These are phyloP conservation scores for Suhomyces xylopsoci DNA, from an alignment of 805 yeast species.

Conservation along the genomic window DNA sequence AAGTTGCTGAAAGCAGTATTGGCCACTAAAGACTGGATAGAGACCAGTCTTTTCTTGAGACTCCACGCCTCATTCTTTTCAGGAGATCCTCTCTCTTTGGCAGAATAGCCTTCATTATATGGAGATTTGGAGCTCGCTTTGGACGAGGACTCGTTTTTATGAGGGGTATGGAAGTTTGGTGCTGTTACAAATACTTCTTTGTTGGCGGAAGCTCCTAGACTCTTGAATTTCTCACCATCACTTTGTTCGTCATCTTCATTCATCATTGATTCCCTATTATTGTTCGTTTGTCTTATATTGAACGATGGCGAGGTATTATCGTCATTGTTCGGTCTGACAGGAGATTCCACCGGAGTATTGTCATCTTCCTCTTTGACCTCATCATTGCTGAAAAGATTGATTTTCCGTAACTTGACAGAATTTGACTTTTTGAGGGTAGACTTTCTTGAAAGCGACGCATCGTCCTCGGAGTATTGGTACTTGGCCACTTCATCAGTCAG, in stretches of 20 bases:
- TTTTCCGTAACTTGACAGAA: constrained; percentile 40
- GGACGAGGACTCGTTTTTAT: neutral
- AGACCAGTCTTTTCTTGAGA: constrained; percentile 14
- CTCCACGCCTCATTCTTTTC: constrained; percentile 4
- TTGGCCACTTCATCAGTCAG: constrained; percentile 20
- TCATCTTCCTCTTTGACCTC: constrained; percentile 6
- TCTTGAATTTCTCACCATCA: constrained; percentile 14
- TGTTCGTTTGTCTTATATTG: constrained; percentile 10
- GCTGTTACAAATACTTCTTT: constrained; percentile 26
- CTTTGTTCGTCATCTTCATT: constrained; percentile 9
- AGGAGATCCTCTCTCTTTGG: constrained; percentile 8
- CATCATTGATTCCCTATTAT: constrained; percentile 13
- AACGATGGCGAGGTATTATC: constrained; percentile 15
- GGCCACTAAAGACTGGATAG: constrained; percentile 26
- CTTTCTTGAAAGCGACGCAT: constrained; percentile 32
- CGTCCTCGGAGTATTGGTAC: constrained; percentile 30
- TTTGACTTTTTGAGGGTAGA: constrained; percentile 38
- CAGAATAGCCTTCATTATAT: neutral
- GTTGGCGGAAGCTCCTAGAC: constrained; percentile 14
- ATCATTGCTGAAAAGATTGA: constrained; percentile 30
- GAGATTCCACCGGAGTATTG: neutral
- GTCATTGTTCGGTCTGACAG: neutral
- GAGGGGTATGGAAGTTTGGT: neutral
- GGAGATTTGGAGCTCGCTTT: neutral
- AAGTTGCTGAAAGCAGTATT: constrained; percentile 39